Evolutionary conservation across 2,329 filamentous ascomycete genomes (phyloP), one percentile per base, ranked within the genome.

Genomic region (Aureobasidium musti): DNA sequence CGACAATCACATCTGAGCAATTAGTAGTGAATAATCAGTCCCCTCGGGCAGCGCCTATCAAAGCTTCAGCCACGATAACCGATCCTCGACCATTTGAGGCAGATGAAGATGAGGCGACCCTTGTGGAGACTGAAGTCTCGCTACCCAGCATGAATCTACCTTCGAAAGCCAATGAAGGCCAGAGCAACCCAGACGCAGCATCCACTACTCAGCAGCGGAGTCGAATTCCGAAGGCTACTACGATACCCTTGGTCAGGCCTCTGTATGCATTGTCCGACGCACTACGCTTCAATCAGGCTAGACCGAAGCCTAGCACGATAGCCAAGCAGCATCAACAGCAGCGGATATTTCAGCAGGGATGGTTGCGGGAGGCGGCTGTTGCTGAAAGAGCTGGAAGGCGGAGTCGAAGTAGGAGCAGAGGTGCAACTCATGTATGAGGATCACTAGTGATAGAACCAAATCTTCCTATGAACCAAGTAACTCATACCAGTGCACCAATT

Each of bases 301-400:
- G 52, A 35, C 33, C 41, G 6, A 67, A 67, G 45, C 63, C 66
- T 19, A 60, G 63, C 28, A 33, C 59, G 23, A 28, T 56, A 23
- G 49, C 52, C 23, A 61, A 64, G 21, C 41, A 45, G 33, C 39
- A 60, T 13, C 49, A 66, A 59, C 49, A 66, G 41, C 63, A 63
- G 52, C 50, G 49, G 8, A 69, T 63, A 4, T 69, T 69, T 41
- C 33, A 60, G 7, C 68, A 69, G 26, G 43, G 56, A 6, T 69
- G 64, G 52, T 28, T 66, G 39, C 67, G 35, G 37, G 68, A 67
- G 14, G 66, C 68, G 6, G 67, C 68, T 19, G n/a, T 59, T 41
- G 61, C 52, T 26, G 68, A 69, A 39, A 60, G 68, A 47, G 26
- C 56, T n/a, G 53, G 66, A 21, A 61, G 68, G 21, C 50, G 68